Conservation (phyloP, 345 rosid genomes). For the Isatis tinctoria region DNA sequence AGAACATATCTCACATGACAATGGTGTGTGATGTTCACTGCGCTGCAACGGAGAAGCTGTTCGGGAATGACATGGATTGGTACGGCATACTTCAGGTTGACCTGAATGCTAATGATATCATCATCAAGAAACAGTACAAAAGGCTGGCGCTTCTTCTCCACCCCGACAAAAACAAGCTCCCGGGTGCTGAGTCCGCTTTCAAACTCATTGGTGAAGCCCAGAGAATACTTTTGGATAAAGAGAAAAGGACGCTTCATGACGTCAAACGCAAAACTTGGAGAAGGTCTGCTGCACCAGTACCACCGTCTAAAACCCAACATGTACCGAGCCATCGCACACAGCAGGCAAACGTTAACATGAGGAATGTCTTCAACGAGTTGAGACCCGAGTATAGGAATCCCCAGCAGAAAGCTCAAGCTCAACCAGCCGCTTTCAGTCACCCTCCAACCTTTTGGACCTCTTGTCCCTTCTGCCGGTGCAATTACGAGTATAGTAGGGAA, state of each 20-base stretch:
- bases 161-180: constrained; percentile 90
- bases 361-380: constrained; percentile 29
- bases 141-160: constrained; percentile 88
- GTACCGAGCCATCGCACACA: constrained; percentile 29
- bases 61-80: constrained; percentile 87
- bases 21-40: constrained; percentile 93
- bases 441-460: constrained; percentile 58
- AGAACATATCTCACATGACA: constrained; percentile 67
- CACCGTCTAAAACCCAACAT: constrained; percentile 34
- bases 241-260: constrained; percentile 55
- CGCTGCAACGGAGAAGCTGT: constrained; percentile 53
- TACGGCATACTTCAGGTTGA: constrained; percentile 82
- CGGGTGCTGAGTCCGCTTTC: constrained; percentile 94
- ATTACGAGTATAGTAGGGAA: constrained; percentile 43
- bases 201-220: constrained; percentile 93
- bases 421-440: constrained; percentile 36
- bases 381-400: constrained; percentile 33
- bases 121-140: constrained; percentile 79
- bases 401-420: constrained; percentile 40
- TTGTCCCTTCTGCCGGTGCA: constrained; percentile 60
- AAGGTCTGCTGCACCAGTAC: constrained; percentile 28
- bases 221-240: constrained; percentile 68
- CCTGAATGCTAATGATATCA: constrained; percentile 50
- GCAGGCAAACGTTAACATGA: constrained; percentile 15
- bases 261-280: constrained; percentile 35